These are phyloP conservation scores for Trichoderma virens DNA, from an alignment of 495 filamentous ascomycete species.

Conservation along the genomic window DNA sequence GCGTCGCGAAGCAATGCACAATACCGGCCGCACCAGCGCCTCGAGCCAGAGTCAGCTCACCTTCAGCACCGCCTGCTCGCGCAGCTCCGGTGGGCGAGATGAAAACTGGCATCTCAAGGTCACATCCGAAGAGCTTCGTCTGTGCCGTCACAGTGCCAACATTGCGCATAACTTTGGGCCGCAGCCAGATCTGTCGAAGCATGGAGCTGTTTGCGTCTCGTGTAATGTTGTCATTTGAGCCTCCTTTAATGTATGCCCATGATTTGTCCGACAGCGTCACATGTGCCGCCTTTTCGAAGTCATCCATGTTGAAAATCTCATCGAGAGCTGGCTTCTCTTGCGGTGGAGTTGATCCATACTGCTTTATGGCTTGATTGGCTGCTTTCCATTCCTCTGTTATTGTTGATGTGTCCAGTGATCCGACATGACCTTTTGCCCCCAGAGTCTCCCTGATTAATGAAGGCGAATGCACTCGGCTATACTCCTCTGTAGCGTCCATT, in stretches of 20 bases:
- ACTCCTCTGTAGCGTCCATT: conserved; percentile 57
- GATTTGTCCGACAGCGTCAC: conserved; percentile 41
- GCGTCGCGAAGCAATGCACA: conserved; percentile 48
- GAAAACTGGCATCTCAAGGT: conserved; percentile 50
- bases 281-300: conserved; percentile 59
- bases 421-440: conserved; percentile 41
- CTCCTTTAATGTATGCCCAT: conserved; percentile 63
- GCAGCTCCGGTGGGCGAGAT: conserved; percentile 60
- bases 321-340: conserved; percentile 47
- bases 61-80: conserved; percentile 54
- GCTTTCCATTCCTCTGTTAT: conserved; percentile 6
- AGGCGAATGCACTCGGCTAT: conserved; percentile 54
- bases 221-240: conserved; percentile 65
- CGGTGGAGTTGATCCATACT: background rate
- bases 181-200: conserved; percentile 63
- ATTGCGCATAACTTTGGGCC: conserved; percentile 57
- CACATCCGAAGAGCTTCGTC: conserved; percentile 50
- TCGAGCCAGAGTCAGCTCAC: conserved; percentile 53
- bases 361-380: conserved; percentile 1
- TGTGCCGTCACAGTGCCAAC: conserved; percentile 47
- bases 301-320: conserved; percentile 56
- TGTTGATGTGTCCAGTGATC: conserved; percentile 36
- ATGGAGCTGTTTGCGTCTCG: conserved; percentile 80
- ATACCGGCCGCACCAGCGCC: conserved; percentile 39
- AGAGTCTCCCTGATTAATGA: conserved; percentile 48